Evolutionary conservation across 1,284 basidiomycete genomes (phyloP).

Genomic region (Fomitopsis palustris): DNA sequence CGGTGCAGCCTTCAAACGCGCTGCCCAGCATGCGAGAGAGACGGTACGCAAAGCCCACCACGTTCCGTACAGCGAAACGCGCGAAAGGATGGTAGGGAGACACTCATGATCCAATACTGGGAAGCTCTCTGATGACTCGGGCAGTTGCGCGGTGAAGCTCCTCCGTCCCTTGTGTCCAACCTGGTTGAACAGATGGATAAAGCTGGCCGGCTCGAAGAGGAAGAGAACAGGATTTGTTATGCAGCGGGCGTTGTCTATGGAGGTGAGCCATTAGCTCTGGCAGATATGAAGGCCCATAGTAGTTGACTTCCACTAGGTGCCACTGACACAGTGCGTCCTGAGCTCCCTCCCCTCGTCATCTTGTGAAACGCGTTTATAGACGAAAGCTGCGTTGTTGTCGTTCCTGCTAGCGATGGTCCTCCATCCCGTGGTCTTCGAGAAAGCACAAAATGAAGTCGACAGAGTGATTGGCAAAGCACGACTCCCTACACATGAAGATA

Average conservation of each 20-base stretch:
- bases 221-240: not conserved
- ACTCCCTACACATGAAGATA: not conserved
- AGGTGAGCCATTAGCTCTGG: not conserved
- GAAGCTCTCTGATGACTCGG: not conserved
- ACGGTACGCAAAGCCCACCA: not conserved
- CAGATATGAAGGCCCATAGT: not conserved
- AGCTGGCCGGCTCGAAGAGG: not conserved
- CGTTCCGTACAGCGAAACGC: not conserved
- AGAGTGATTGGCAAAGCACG: slow-evolving; percentile 10
- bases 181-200: not conserved
- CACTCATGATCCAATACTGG: not conserved
- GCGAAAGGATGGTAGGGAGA: not conserved
- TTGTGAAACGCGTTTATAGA: not conserved
- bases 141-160: not conserved
- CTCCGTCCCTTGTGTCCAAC: not conserved
- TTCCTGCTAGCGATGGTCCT: slow-evolving; percentile 1
- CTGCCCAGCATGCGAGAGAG: not conserved
- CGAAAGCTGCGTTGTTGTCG: not conserved
- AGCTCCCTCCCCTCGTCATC: slow-evolving; percentile 3
- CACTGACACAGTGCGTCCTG: not conserved
- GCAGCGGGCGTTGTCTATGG: not conserved
- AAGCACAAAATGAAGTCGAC: not conserved
- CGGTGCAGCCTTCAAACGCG: not conserved
- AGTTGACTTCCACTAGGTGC: not conserved
- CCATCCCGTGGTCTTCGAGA: slow-evolving; percentile 11